Evolutionary conservation across 2,329 filamentous ascomycete genomes (phyloP), one percentile per base, ranked within the genome.

Genomic region (Paraphoma chrysanthemicola): DNA sequence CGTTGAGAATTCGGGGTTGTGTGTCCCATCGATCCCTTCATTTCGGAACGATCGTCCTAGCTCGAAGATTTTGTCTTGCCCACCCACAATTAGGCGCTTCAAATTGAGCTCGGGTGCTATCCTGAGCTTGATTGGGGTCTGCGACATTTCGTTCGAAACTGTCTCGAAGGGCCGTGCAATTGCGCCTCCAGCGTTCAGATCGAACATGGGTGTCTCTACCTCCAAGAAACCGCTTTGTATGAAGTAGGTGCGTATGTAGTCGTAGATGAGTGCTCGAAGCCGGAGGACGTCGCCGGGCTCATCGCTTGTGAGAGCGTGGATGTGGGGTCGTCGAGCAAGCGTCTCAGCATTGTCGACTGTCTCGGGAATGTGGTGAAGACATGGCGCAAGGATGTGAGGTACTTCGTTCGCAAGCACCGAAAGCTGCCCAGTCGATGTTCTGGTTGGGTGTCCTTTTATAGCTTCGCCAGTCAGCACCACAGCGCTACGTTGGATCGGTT

Each of bases 1-100:
- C 57, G 92, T 98, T 44, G 91, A 95, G 78, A 98, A 99, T 73
- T 99, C 95, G 0, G 95, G 94, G 72, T 99, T 99, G 75, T 99
- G 95, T 0, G 92, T 97, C 36, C 70, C 74, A 51, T 75, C 72
- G 1, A 75, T 68, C 75, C 92, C 92, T 80, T 99, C 95, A 73
- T 99, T 99, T 43, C 95, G 87, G 77, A 99, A 99, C 11, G 88
- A 88, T 3, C 92, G 90, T 0, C 95, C 95, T 62, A 99, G 93
- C 78, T 99, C 95, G 71, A 96, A 99, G 28, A 99, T 88, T 59
- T 84, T 88, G 67, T 96, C 90, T 59, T 98, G 88, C 2, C 93
- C 94, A 48, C 93, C 94, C 16, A 98, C 85, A 1, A 98, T 87
- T 44, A 99, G 82, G 8, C 95, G 86, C 80, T 99, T 99, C 42